Evolutionary conservation across 768 basidiomycete genomes (phyloP).

Genomic region (Leccinum boreale): DNA sequence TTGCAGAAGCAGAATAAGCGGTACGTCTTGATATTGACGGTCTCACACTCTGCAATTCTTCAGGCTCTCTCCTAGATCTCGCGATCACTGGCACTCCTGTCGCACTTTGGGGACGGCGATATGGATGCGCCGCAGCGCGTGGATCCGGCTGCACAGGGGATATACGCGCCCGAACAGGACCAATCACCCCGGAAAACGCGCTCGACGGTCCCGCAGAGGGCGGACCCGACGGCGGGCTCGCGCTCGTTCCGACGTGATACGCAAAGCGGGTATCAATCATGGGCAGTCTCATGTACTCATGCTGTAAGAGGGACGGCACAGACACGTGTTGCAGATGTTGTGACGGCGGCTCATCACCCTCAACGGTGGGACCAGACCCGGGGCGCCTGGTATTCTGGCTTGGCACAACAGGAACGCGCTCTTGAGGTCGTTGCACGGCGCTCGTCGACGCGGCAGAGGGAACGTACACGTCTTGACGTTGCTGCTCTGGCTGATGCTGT

Average conservation of each 20-base stretch:
- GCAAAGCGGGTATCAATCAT: conserved; percentile 32
- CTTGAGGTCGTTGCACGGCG: conserved; percentile 21
- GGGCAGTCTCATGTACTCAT: conserved; percentile 33
- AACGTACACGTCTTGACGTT: conserved; percentile 21
- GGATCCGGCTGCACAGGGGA: conserved; percentile 24
- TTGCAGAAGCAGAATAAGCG: conserved; percentile 4
- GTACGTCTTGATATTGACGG: conserved; percentile 16
- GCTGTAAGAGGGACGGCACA: conserved; percentile 15
- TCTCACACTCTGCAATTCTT: conserved; percentile 31
- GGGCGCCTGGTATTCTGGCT: conserved; percentile 25
- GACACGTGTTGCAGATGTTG: conserved; percentile 26
- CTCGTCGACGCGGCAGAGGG: conserved; percentile 12
- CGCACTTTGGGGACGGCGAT: conserved; percentile 30
- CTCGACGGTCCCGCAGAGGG: conserved; percentile 24
- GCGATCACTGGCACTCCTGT: conserved; percentile 15
- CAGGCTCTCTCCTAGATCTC: conserved; percentile 29
- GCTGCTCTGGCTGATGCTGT: conserved; percentile 33
- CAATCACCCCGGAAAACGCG: conserved; percentile 14
- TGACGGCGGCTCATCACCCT: conserved; percentile 23
- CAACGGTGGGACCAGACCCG: conserved; percentile 16
- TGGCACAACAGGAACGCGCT: conserved; percentile 29
- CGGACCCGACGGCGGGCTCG: conserved; percentile 31
- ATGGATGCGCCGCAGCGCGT: conserved; percentile 26
- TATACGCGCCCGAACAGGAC: conserved; percentile 26
- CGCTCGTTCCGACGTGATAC: conserved; percentile 27